Evolutionary conservation across 805 yeast genomes (phyloP), one percentile per base, ranked within the genome.

Genomic region (Candida railenensis): DNA sequence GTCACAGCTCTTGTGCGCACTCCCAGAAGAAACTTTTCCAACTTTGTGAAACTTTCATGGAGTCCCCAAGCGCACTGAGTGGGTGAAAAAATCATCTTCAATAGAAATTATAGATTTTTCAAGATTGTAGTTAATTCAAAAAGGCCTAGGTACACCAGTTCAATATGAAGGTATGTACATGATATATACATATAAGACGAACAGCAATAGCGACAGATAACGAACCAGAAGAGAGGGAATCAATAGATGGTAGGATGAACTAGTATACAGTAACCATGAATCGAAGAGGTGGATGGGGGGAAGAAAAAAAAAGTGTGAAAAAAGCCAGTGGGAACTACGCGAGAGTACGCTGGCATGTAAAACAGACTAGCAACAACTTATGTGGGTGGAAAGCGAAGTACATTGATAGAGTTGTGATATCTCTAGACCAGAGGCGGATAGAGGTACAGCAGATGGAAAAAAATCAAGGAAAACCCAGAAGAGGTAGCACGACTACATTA

Each of bases 161-260:
- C 72, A 71, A 65, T 60, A 71, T 71, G 76, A 71, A 71, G 74
- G 74, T 69, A 69, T 69, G 74, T 69, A 50, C 46, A 36, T 20
- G 30, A 7, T 11, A 25, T 25, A 25, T 7, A 25, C 30, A 25
- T 25, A 25, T 5, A 5, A 25, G 11, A 11, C n/a, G 38, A 40
- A 9, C 30, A 15, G 38, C 19, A 30, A 7, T 22, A 18, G 21
- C 18, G 15, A 16, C 37, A 18, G 36, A 15, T 18, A 14, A 7
- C 8, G 38, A 30, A 22, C 9, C 11, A n/a, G 20, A 22, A 14
- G 30, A 30, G 30, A 9, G 22, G 40, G 41, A 11, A 15, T 7
- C 28, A 7, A 5, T 28, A 37, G 40, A 19, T 20, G n/a, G 28
- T 21, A 7, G 22, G 16, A 15, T 34, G 37, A n/a, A 34, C 5